phyloP scores from a whole-genome alignment of 176 grass and related monocot species.

The Saccharum officinarum region DNA sequence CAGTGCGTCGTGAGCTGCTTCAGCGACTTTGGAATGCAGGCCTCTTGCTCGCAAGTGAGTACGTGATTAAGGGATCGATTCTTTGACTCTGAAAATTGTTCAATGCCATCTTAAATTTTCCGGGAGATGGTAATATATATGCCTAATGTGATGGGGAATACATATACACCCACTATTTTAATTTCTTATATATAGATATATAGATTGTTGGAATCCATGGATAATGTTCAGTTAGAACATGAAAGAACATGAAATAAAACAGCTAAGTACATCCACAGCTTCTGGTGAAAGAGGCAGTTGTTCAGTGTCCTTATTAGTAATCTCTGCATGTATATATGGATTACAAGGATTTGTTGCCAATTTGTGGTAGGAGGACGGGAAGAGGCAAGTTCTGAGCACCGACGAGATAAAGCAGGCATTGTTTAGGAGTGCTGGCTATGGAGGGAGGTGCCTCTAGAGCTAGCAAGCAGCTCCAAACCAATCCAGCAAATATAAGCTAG shows the following conservation, averaged over 20 bases:
- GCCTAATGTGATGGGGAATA: background rate
- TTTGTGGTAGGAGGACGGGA: slow-evolving; percentile 53
- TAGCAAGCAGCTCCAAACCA: background rate
- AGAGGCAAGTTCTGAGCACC: slow-evolving; percentile 47
- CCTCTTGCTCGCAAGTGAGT: slow-evolving; percentile 67
- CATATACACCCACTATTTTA: too few relatives aligned
- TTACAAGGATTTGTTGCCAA: background rate
- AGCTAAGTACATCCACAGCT: background rate
- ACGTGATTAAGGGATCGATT: background rate
- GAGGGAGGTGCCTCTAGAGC: slow-evolving; percentile 61
- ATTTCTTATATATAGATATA: too few relatives aligned
- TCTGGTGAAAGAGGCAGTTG: background rate
- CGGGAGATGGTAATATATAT: background rate
- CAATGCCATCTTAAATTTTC: background rate
- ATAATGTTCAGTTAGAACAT: too few relatives aligned
- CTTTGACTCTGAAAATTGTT: background rate
- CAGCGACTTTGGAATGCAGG: slow-evolving; percentile 80
- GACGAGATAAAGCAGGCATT: slow-evolving; percentile 89
- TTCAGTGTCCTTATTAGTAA: background rate
- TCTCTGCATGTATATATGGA: background rate
- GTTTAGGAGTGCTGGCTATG: slow-evolving; percentile 77
- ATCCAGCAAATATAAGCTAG: background rate
- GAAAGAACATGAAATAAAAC: background rate
- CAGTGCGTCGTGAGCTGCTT: slow-evolving; percentile 84
- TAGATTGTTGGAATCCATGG: too few relatives aligned